Evolutionary conservation across 768 basidiomycete genomes (phyloP).

Genomic region (Tephrocybe sp.): DNA sequence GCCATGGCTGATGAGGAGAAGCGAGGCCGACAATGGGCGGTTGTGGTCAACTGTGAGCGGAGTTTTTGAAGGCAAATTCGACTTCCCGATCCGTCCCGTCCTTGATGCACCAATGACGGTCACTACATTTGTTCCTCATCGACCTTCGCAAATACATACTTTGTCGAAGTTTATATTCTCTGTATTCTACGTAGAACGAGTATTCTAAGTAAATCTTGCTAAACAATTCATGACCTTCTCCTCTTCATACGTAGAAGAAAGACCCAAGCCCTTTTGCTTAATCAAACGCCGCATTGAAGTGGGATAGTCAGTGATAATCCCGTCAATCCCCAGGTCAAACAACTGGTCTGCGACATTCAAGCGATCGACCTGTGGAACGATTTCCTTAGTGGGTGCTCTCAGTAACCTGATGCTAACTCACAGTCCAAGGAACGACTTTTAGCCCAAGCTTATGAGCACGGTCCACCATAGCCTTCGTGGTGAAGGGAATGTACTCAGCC

Average conservation of each 20-base stretch:
- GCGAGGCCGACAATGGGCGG: conserved; percentile 18
- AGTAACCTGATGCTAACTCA: conserved; percentile 29
- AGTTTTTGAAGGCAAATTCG: conserved; percentile 28
- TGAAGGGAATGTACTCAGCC: conserved; percentile 52
- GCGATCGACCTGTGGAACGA: conserved; percentile 50
- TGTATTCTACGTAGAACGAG: neutral
- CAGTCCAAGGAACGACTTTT: conserved; percentile 74
- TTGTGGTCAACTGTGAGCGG: conserved; percentile 29
- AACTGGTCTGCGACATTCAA: conserved; percentile 63
- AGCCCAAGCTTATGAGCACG: conserved; percentile 64
- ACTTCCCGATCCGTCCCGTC: conserved; percentile 45
- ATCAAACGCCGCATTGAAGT: conserved; percentile 55
- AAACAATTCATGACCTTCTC: conserved; percentile 63
- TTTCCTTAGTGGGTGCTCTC: neutral
- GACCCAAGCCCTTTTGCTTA: conserved; percentile 48
- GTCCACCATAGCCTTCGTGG: conserved; percentile 67
- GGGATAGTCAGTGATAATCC: conserved; percentile 80
- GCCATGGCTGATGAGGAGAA: conserved; percentile 51
- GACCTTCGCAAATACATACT: neutral
- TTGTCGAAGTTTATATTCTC: neutral
- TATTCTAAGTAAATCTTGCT: conserved; percentile 5
- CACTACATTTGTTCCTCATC: neutral
- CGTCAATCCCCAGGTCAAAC: conserved; percentile 63
- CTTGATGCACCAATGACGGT: neutral
- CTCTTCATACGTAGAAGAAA: conserved; percentile 61